These are phyloP conservation scores for Chaetothyriales sp. DNA, from an alignment of 2,329 filamentous ascomycete species.

Conservation along the genomic window DNA sequence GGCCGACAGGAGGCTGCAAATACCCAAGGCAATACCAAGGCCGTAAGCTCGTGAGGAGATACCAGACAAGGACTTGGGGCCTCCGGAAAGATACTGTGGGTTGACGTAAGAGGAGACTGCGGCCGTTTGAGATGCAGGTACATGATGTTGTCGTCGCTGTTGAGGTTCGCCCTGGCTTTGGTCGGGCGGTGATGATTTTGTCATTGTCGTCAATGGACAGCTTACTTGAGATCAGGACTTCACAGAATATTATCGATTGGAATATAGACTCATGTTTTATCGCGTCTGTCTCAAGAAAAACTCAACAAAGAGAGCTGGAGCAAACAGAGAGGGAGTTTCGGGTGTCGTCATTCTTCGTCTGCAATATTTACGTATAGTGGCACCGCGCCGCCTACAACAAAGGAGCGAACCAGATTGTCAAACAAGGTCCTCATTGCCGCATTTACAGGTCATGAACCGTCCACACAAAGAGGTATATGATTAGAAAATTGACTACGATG, in stretches of 20 bases:
- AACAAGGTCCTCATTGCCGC: not conserved
- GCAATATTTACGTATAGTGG: not conserved
- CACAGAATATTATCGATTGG: not conserved
- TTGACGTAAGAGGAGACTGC: constrained; percentile 8
- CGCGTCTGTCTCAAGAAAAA: not conserved
- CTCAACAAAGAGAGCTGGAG: not conserved
- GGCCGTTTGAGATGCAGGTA: not conserved
- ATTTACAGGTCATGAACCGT: not conserved
- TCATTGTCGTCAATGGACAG: not conserved
- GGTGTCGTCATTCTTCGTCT: not conserved
- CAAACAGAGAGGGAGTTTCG: not conserved
- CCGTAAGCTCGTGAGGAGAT: constrained; percentile 32
- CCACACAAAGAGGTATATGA: not conserved
- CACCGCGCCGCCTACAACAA: not conserved
- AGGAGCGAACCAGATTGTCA: not conserved
- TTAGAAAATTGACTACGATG: constrained; percentile 18
- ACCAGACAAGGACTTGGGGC: constrained; percentile 28
- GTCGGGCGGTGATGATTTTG: not conserved
- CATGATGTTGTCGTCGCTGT: not conserved
- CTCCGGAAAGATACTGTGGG: constrained; percentile 16
- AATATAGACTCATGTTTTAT: not conserved
- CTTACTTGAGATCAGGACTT: not conserved
- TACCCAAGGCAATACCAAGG: constrained; percentile 28
- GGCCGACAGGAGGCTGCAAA: constrained; percentile 20
- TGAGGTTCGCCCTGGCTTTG: not conserved